Percentiles rank a stretch among this genome's conserved stretches.
These are phyloP conservation scores for Blastomyces silverae DNA, from an alignment of 2,329 filamentous ascomycete genomes.

Conservation along the genomic window DNA sequence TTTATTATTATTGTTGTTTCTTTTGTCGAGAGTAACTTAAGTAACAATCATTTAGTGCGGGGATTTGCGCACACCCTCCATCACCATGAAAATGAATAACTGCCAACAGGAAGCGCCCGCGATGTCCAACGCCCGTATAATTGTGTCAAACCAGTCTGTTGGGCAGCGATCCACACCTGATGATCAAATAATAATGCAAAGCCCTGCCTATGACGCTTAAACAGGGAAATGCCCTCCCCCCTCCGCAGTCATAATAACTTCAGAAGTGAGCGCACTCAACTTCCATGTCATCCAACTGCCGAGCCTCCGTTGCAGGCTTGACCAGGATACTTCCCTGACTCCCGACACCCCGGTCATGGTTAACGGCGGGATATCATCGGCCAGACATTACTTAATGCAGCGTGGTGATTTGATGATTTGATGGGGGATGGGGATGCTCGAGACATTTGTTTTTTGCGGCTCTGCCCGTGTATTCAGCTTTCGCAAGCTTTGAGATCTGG, in stretches of 20 bases:
- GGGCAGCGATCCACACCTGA: not conserved
- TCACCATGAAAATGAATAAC: not conserved
- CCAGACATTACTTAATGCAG: not conserved
- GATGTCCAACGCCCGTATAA: not conserved
- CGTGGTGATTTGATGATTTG: not conserved
- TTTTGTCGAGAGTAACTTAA: too few relatives aligned
- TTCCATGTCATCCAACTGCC: not conserved
- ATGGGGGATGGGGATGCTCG: not conserved
- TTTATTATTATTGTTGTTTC: too few relatives aligned
- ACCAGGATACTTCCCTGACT: not conserved
- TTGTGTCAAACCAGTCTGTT: too few relatives aligned
- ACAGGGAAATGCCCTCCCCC: too few relatives aligned
- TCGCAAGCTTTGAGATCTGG: not conserved
- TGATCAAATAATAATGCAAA: not conserved
- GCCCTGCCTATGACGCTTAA: too few relatives aligned
- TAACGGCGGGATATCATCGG: not conserved
- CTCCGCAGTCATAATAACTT: too few relatives aligned
- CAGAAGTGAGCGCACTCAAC: not conserved
- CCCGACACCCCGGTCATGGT: not conserved
- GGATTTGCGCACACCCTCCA: not conserved
- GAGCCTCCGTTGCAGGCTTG: not conserved
- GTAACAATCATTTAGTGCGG: not conserved
- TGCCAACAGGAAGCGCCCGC: not conserved
- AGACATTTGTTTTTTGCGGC: not conserved
- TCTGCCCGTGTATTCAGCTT: not conserved